These are phyloP conservation scores for Verticillium zaregamsianum DNA, from an alignment of 2,329 filamentous ascomycete species.

Conservation along the genomic window DNA sequence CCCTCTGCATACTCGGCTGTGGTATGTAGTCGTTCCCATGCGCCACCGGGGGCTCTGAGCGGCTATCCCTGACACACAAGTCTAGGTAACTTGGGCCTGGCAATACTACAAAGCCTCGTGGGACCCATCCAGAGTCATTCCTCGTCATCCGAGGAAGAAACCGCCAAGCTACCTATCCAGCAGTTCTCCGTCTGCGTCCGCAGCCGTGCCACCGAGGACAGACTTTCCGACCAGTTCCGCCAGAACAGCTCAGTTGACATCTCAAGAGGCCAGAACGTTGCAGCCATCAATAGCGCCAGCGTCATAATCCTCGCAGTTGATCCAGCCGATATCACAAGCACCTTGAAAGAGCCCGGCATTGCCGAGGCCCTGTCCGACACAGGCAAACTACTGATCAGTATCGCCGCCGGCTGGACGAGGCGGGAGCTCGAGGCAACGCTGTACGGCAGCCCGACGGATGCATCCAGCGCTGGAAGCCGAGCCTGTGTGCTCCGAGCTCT, in stretches of 20 bases:
- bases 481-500: conserved; percentile 25
- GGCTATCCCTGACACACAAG: neutral
- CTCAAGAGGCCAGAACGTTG: conserved; percentile 20
- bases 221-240: conserved; percentile 11
- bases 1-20: conserved; percentile 13
- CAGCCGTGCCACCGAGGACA: conserved; percentile 16
- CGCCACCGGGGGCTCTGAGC: no score
- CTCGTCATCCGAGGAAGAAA: neutral
- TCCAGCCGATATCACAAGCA: conserved; percentile 34
- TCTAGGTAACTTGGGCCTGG: conserved; percentile 24
- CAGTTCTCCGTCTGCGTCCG: conserved; percentile 23
- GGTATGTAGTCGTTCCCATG: conserved; percentile 2
- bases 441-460: neutral
- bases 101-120: conserved; percentile 20
- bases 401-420: conserved; percentile 45
- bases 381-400: conserved; percentile 44
- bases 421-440: conserved; percentile 27
- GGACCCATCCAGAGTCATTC: neutral
- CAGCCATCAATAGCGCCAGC: conserved; percentile 28
- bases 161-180: conserved; percentile 13
- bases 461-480: conserved; percentile 10
- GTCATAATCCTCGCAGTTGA: conserved; percentile 43
- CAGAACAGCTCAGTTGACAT: conserved; percentile 19
- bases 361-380: conserved; percentile 24
- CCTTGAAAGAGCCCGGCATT: conserved; percentile 32